Evolutionary conservation across 2,329 filamentous ascomycete genomes (phyloP), one percentile per base, ranked within the genome.

Genomic region (Microsporum canis): DNA sequence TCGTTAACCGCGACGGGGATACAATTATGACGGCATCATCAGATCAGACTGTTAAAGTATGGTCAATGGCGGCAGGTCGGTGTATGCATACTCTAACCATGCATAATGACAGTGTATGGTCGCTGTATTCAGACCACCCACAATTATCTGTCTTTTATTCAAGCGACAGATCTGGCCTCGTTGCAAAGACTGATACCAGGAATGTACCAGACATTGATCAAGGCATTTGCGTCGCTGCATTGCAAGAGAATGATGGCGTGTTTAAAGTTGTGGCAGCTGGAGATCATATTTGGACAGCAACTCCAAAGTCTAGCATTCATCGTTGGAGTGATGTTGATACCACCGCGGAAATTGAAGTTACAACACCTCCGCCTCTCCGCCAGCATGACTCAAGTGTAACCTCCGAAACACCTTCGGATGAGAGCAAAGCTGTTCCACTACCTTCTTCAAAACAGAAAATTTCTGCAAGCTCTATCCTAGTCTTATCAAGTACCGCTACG

Each of bases 101-200:
- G 94, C 94, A 99, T 76, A 95, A 95, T 71, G 91, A 96, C 71
- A 96, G 91, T 71, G 89, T 99, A 27, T 99, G 94, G 94, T 95
- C 90, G 1, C 80, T 99, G 27, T 95, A 88, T 74, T 96, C 94
- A 0, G 86, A 92, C 60, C 85, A 95, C 68, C 91, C 91, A 0
- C 82, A 88, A 62, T 81, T 99, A 3, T 87, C 87, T 7, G 83
- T 96, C 34, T 97, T 99, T 74, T 97, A 97, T 77, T 97, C 92
- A 61, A 89, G 88, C 67, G 94, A 99, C 74, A 86, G 92, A 58
- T 91, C 90, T 0, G 94, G 94, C 2, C 76, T 96, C 63, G 87
- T 99, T n/a, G 92, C 91, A 60, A 99, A 97, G 79, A 97, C 92
- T 0, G 94, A 99, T 71, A 87, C 92, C 31, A 83, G 91, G 65